Conservation (phyloP, 208 protist genomes). For the Leishmania arabica region DNA sequence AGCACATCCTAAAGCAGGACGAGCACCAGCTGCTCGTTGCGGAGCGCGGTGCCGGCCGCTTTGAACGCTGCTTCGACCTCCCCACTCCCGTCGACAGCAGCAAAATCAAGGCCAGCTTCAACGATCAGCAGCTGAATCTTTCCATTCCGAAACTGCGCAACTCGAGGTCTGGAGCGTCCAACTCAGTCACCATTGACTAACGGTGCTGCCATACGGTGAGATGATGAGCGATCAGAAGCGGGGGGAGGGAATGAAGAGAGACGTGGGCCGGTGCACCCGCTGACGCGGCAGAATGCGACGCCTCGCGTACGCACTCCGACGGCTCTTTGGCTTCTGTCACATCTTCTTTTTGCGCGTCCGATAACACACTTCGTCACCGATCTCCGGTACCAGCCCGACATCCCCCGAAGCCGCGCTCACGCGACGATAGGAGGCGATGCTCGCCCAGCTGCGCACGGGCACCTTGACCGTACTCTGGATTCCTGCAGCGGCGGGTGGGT, state of each 20-base stretch:
- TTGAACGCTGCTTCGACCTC: constrained; percentile 81
- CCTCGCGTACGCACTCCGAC: neutral
- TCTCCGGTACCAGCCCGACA: neutral
- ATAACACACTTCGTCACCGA: neutral
- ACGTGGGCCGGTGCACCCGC: neutral
- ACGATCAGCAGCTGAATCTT: constrained; percentile 53
- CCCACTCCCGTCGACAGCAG: constrained; percentile 35
- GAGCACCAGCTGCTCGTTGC: constrained; percentile 35
- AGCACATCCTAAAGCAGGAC: constrained; percentile 35
- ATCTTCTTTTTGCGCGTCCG: neutral
- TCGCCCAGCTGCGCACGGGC: neutral
- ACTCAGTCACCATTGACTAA: constrained; percentile 57
- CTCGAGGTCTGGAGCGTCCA: constrained; percentile 10
- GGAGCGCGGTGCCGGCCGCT: constrained; percentile 66
- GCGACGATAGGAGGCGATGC: neutral
- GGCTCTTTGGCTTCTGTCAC: neutral
- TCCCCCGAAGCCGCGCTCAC: neutral
- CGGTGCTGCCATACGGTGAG: neutral
- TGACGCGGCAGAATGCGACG: neutral
- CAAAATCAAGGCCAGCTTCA: constrained; percentile 58
- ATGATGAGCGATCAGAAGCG: neutral
- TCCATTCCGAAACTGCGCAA: constrained; percentile 49
- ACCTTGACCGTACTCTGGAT: neutral
- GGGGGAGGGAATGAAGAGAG: neutral
- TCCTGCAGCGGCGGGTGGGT: neutral